Evolutionary conservation across 2,329 filamentous ascomycete species (phyloP).

Genomic region (Periconia sp.): DNA sequence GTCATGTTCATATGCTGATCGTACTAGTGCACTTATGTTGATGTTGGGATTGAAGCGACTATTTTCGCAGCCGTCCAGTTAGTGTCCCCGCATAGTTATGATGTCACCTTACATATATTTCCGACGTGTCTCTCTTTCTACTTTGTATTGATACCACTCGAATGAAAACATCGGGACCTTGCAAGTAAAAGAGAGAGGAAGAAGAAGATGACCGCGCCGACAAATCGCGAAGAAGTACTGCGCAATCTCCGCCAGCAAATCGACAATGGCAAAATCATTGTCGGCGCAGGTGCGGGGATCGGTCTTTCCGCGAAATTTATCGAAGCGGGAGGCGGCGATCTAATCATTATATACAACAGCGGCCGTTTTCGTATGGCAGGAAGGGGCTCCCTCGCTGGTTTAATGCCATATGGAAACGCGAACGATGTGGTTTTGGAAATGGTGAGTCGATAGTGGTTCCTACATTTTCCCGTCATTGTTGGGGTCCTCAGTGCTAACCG

Average conservation of each 20-base stretch:
- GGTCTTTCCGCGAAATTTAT: conserved; percentile 72
- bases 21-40: not conserved
- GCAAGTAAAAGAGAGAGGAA: not conserved
- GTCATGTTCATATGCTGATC: conserved; percentile 7
- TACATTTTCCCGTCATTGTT: too few relatives aligned
- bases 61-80: not conserved
- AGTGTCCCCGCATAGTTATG: not conserved
- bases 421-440: conserved; percentile 71
- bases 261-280: conserved; percentile 58
- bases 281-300: conserved; percentile 70
- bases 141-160: not conserved
- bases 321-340: conserved; percentile 67
- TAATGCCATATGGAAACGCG: conserved; percentile 72
- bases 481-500: not conserved
- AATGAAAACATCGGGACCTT: not conserved
- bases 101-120: conserved; percentile 4
- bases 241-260: conserved; percentile 55
- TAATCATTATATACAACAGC: conserved; percentile 74
- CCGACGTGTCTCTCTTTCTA: not conserved
- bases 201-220: conserved; percentile 58
- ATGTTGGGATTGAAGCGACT: not conserved
- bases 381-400: conserved; percentile 66
- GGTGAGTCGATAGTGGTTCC: conserved; percentile 40
- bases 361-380: conserved; percentile 75
- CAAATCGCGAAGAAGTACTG: conserved; percentile 59